Conservation (phyloP, 2,329 filamentous ascomycete species). For the Talaromyces sp. region DNA sequence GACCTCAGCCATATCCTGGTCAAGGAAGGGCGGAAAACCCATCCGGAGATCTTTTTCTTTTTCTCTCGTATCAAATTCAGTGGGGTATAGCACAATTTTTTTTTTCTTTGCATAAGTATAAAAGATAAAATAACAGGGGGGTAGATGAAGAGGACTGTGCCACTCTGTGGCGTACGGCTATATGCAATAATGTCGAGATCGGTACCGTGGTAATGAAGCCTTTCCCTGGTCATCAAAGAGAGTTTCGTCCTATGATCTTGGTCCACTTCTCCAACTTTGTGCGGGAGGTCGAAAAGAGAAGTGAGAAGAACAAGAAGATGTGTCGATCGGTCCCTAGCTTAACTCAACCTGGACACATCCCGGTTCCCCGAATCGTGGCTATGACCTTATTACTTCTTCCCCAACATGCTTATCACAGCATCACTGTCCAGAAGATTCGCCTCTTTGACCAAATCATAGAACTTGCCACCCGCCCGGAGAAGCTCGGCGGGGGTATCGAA, state of each 20-base stretch:
- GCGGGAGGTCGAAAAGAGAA: neutral
- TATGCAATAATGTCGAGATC: neutral
- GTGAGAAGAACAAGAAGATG: neutral
- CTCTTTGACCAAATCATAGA: conserved; percentile 88
- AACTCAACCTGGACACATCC: neutral
- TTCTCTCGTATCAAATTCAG: neutral
- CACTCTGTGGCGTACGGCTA: neutral
- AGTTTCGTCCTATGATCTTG: neutral
- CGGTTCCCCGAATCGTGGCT: conserved; percentile 9
- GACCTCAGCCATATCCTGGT: neutral
- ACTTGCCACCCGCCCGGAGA: conserved; percentile 69
- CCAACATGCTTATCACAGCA: conserved; percentile 23
- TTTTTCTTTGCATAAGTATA: neutral
- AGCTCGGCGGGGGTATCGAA: conserved; percentile 82
- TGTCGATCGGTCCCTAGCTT: neutral
- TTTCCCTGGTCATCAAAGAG: neutral
- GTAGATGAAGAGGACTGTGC: neutral
- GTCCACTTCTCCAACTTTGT: neutral
- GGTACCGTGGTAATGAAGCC: neutral
- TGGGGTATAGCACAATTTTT: neutral
- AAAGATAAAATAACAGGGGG: neutral
- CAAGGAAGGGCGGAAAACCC: neutral
- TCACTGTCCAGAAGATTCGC: conserved; percentile 64
- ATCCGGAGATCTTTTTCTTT: neutral
- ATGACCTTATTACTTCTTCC: conserved; percentile 7